phyloP scores from a whole-genome alignment of 192 early-diverging fungal species.

The Funneliformis geosporum region DNA sequence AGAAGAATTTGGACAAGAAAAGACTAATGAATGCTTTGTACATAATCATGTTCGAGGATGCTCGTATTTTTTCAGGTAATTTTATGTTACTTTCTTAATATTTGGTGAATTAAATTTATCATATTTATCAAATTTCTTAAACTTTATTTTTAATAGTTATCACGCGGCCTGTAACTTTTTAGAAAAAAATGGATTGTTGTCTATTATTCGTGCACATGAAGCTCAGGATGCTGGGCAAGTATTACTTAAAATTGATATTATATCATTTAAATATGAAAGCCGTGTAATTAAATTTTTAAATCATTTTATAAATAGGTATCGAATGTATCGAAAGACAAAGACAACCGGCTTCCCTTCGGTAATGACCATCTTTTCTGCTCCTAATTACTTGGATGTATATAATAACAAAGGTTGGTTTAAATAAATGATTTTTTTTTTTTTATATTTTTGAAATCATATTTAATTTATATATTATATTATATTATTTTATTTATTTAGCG shows the following conservation, averaged over 20 bases:
- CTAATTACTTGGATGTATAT: conserved; percentile 97
- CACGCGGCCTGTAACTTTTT: conserved; percentile 91
- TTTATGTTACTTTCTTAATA: background rate
- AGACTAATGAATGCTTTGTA: conserved; percentile 82
- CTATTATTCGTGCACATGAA: conserved; percentile 96
- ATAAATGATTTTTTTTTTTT: background rate
- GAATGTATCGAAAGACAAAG: conserved; percentile 95
- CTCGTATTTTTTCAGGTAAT: conserved; percentile 89
- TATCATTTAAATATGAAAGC: background rate
- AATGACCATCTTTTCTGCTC: conserved; percentile 97
- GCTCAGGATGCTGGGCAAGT: conserved; percentile 90
- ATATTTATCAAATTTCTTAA: background rate
- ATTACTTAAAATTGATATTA: background rate
- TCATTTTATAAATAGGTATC: conserved; percentile 51
- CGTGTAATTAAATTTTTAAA: background rate
- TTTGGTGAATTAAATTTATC: background rate
- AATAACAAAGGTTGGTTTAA: conserved; percentile 80
- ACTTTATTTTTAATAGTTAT: conserved; percentile 55
- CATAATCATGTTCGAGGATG: conserved; percentile 95
- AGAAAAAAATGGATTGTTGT: conserved; percentile 91
- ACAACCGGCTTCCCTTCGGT: conserved; percentile 94
- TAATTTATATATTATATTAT: background rate
- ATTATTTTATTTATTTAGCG: conserved; percentile 46
- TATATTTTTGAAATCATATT: background rate
- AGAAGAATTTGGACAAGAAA: conserved; percentile 96